These are phyloP conservation scores for Bipolaris sorokiniana DNA, from an alignment of 2,329 filamentous ascomycete species.

Conservation along the genomic window DNA sequence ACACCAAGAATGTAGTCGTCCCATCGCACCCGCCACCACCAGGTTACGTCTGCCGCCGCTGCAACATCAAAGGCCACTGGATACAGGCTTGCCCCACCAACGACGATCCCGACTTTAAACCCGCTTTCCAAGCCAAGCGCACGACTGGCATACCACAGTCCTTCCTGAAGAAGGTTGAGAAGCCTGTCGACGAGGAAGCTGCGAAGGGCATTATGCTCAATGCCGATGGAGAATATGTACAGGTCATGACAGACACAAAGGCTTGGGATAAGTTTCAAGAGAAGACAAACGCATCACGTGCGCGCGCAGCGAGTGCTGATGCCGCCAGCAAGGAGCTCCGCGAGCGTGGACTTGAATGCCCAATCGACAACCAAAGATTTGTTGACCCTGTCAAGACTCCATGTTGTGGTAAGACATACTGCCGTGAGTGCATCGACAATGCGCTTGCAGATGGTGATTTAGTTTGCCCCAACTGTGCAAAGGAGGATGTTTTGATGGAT, in stretches of 20 bases:
- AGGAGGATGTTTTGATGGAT: slow-evolving; percentile 90
- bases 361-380: slow-evolving; percentile 97
- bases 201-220: slow-evolving; percentile 96
- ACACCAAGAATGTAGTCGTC: slow-evolving; percentile 72
- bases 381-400: slow-evolving; percentile 99
- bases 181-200: slow-evolving; percentile 83
- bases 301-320: slow-evolving; percentile 77
- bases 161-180: slow-evolving; percentile 94
- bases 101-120: slow-evolving; percentile 94
- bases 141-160: slow-evolving; percentile 97
- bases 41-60: slow-evolving; percentile 95
- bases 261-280: slow-evolving; percentile 98
- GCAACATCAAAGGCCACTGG: slow-evolving; percentile 98
- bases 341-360: slow-evolving; percentile 87
- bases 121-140: slow-evolving; percentile 88
- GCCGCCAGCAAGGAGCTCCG: slow-evolving; percentile 85
- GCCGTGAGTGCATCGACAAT: slow-evolving; percentile 99
- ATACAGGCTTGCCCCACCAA: slow-evolving; percentile 99
- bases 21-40: slow-evolving; percentile 92
- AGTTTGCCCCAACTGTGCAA: slow-evolving; percentile 88
- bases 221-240: slow-evolving; percentile 95
- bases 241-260: slow-evolving; percentile 92
- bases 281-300: slow-evolving; percentile 84
- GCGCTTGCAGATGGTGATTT: slow-evolving; percentile 98
- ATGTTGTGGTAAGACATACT: slow-evolving; percentile 98